Conservation (phyloP, 495 filamentous ascomycete species). For the Penicillium coprophilum region DNA sequence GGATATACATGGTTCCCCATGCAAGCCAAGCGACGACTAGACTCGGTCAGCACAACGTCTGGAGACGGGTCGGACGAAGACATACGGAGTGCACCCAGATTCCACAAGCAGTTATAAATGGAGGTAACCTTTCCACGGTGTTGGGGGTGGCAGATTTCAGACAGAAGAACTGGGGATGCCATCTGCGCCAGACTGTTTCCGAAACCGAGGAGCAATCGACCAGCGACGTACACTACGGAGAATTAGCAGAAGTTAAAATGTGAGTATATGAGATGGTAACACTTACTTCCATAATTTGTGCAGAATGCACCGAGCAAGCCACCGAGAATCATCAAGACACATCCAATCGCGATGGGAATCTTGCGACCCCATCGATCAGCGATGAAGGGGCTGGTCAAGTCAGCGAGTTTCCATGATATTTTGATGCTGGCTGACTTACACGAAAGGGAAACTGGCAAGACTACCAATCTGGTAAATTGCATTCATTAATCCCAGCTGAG, state of each 20-base stretch:
- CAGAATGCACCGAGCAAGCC: constrained; percentile 52
- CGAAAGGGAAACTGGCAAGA: constrained; percentile 59
- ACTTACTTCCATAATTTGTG: constrained; percentile 40
- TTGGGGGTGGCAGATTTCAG: constrained; percentile 63
- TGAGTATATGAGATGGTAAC: not conserved
- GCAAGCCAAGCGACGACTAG: constrained; percentile 22
- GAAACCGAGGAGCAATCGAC: constrained; percentile 55
- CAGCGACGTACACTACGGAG: constrained; percentile 20
- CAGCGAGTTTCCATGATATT: not conserved
- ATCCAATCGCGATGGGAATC: constrained; percentile 57
- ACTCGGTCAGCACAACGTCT: not conserved
- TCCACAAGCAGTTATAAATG: constrained; percentile 65
- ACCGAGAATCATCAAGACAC: constrained; percentile 61
- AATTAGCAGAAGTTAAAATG: not conserved
- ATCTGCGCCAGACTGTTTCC: constrained; percentile 61
- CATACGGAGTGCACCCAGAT: constrained; percentile 52
- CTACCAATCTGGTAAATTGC: constrained; percentile 66
- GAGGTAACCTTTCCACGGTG: constrained; percentile 62
- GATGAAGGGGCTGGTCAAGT: constrained; percentile 42
- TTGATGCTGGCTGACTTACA: constrained; percentile 40
- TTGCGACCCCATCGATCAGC: constrained; percentile 61
- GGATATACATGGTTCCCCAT: constrained; percentile 28
- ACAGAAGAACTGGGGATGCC: constrained; percentile 59
- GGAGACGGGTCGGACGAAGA: not conserved
- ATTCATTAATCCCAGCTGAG: constrained; percentile 59